These are phyloP conservation scores for Exophiala bonariae DNA, from an alignment of 2,329 filamentous ascomycete species.

Conservation along the genomic window DNA sequence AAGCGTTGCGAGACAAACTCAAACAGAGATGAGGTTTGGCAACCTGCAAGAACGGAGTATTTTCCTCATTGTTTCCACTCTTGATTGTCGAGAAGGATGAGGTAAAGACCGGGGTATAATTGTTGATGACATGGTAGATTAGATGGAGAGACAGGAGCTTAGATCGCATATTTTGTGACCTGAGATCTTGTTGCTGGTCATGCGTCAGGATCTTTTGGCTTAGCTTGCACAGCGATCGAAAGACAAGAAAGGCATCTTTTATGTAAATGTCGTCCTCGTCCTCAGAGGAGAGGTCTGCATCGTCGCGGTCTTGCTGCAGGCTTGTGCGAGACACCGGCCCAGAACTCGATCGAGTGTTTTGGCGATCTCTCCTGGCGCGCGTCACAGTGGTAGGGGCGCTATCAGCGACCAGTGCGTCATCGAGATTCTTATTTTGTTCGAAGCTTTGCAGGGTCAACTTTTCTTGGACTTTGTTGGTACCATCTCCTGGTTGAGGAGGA, in stretches of 20 bases:
- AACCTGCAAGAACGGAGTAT: constrained; percentile 88
- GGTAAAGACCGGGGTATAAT: constrained; percentile 86
- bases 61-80: constrained; percentile 77
- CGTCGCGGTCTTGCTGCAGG: constrained; percentile 39
- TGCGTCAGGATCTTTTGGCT: constrained; percentile 88
- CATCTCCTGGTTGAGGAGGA: constrained; percentile 52
- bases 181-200: constrained; percentile 89
- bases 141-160: constrained; percentile 94
- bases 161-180: constrained; percentile 93
- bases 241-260: constrained; percentile 94
- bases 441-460: constrained; percentile 70
- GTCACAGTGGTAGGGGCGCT: constrained; percentile 68
- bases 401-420: constrained; percentile 65
- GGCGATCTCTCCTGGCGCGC: constrained; percentile 51
- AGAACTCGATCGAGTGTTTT: constrained; percentile 45
- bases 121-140: constrained; percentile 92
- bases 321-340: constrained; percentile 39
- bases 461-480: constrained; percentile 35
- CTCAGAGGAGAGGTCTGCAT: constrained; percentile 45
- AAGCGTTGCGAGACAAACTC: constrained; percentile 90
- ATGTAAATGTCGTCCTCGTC: constrained; percentile 91
- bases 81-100: constrained; percentile 90
- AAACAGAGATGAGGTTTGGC: constrained; percentile 96
- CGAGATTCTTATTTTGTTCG: constrained; percentile 65
- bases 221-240: constrained; percentile 95